Evolutionary conservation across 2,329 filamentous ascomycete genomes (phyloP).

Genomic region (Colletotrichum melonis): DNA sequence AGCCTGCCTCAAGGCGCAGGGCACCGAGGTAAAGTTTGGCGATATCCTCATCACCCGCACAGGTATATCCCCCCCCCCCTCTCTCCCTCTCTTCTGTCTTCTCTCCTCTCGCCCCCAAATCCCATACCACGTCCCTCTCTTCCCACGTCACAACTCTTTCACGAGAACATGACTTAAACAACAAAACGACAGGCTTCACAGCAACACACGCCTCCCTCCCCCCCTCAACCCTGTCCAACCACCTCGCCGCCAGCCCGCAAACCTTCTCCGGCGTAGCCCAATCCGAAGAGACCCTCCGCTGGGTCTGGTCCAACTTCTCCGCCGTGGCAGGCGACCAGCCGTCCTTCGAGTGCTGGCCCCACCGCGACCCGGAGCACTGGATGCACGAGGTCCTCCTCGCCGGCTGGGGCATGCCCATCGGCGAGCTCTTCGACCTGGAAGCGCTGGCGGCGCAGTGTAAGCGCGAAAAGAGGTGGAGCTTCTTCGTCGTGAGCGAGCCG

Average conservation of each 20-base stretch:
- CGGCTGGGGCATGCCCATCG: conserved; percentile 56
- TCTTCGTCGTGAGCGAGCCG: conserved; percentile 52
- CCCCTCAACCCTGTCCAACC: conserved; percentile 18
- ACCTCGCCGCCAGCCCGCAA: conserved; percentile 21
- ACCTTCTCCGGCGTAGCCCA: conserved; percentile 56
- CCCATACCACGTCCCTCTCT: background rate
- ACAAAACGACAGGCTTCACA: conserved; percentile 23
- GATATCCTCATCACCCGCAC: conserved; percentile 69
- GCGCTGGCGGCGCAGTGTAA: conserved; percentile 48
- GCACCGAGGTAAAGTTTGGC: conserved; percentile 48
- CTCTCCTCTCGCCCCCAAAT: background rate
- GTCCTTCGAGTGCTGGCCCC: conserved; percentile 61
- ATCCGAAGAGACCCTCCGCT: conserved; percentile 59
- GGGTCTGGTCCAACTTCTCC: conserved; percentile 70
- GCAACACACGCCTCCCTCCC: conserved; percentile 29
- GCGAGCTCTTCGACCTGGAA: conserved; percentile 55
- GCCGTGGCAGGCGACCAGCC: conserved; percentile 68
- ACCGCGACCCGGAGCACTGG: conserved; percentile 44
- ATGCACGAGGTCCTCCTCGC: conserved; percentile 55
- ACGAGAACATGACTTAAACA: too few relatives aligned
- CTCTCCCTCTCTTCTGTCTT: too few relatives aligned
- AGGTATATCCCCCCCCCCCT: conserved; percentile 37
- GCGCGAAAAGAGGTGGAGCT: conserved; percentile 47
- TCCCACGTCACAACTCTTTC: background rate
- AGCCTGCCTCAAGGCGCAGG: conserved; percentile 35